A percentile compares a stretch with the other conserved stretches of the same genome.
Evolutionary conservation across 768 basidiomycete genomes (phyloP).

Genomic region (Pisolithus orientalis): DNA sequence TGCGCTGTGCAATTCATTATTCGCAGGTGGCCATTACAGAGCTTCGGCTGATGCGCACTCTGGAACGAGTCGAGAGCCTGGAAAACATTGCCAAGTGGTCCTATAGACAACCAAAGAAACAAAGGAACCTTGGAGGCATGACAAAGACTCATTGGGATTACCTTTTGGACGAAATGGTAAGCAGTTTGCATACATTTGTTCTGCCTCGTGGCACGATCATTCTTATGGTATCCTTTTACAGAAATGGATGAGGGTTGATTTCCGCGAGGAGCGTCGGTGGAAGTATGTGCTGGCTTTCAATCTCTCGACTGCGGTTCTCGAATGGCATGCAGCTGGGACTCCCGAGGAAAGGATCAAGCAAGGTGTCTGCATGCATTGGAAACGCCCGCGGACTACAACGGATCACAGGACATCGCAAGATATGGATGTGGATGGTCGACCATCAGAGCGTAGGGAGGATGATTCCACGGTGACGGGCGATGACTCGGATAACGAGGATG

Average conservation of each 20-base stretch:
- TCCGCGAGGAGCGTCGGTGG: conserved; percentile 91
- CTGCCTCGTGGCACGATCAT: not conserved
- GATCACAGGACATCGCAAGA: conserved; percentile 23
- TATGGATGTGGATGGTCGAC: conserved; percentile 26
- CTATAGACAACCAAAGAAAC: conserved; percentile 93
- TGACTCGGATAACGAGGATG: conserved; percentile 52
- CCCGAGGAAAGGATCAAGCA: conserved; percentile 54
- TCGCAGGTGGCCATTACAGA: conserved; percentile 73
- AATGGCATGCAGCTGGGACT: conserved; percentile 78
- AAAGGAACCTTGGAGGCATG: conserved; percentile 67
- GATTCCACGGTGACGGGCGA: conserved; percentile 12
- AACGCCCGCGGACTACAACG: conserved; percentile 38
- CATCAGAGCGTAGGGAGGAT: conserved; percentile 5
- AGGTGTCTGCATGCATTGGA: conserved; percentile 69
- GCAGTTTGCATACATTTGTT: conserved; percentile 15
- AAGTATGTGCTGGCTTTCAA: conserved; percentile 82
- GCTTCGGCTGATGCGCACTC: conserved; percentile 66
- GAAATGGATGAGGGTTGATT: conserved; percentile 98
- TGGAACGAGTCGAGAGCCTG: conserved; percentile 80
- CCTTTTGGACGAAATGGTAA: conserved; percentile 92
- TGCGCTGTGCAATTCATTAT: not conserved
- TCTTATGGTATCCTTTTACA: conserved; percentile 24
- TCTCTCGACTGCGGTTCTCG: conserved; percentile 73
- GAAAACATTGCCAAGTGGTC: conserved; percentile 83
- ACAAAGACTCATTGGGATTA: conserved; percentile 93